Conservation (phyloP, 2,329 filamentous ascomycete species). For the Podosphaera xanthii region DNA sequence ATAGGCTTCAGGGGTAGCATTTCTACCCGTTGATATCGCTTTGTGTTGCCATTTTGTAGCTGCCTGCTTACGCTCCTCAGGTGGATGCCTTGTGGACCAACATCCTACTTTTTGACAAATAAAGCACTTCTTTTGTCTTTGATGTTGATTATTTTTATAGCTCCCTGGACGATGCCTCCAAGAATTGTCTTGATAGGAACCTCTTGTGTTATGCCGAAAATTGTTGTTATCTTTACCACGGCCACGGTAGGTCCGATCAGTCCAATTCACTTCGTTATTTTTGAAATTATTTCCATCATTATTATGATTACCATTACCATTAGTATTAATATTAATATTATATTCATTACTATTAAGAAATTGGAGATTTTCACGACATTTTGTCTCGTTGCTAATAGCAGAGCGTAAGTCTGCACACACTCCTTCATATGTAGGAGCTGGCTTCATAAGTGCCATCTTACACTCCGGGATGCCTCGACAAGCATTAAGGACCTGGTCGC, state of each 20-base stretch:
- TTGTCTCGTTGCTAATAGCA: not conserved
- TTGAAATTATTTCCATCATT: too few species aligned
- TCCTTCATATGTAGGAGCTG: not conserved
- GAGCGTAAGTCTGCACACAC: not conserved
- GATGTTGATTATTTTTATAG: not conserved
- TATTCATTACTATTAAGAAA: too few species aligned
- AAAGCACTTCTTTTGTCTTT: constrained; percentile 1
- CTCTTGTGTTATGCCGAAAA: not conserved
- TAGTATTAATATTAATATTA: too few species aligned
- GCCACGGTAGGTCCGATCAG: too few species aligned
- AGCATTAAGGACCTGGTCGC: too few species aligned
- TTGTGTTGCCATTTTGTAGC: not conserved
- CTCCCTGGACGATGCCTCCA: not conserved
- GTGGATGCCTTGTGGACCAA: not conserved
- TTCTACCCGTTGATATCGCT: not conserved
- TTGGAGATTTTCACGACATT: not conserved
- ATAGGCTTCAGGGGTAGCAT: not conserved
- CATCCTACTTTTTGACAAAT: not conserved
- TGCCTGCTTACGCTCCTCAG: not conserved
- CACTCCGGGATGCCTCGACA: too few species aligned
- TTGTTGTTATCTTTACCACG: too few species aligned
- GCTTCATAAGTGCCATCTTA: too few species aligned
- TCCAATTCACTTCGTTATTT: too few species aligned
- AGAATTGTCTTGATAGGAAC: not conserved
- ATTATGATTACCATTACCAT: too few species aligned